A percentile compares a stretch with the other conserved stretches of the same genome.
phyloP scores from a whole-genome alignment of 495 filamentous ascomycete species.

The Ascodesmis nigricans region DNA sequence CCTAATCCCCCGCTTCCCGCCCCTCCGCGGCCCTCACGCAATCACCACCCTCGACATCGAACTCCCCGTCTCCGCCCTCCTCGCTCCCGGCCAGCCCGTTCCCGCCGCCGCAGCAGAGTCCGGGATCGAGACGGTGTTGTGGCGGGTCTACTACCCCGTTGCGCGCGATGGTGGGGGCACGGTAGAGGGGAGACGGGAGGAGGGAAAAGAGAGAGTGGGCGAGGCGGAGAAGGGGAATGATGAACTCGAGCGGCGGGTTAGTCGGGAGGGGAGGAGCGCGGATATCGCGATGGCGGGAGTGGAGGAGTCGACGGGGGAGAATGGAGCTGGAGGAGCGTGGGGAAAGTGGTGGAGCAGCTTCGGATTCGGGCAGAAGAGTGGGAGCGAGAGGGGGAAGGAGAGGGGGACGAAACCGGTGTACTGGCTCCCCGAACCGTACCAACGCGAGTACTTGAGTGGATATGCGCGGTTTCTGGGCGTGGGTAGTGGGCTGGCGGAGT shows the following conservation, averaged over 20 bases:
- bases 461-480: conserved; percentile 47
- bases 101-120: conserved; percentile 27
- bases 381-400: conserved; percentile 2
- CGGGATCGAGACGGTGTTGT: conserved; percentile 45
- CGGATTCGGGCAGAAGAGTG: background rate
- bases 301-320: conserved; percentile 20
- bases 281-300: background rate
- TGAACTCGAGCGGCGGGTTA: background rate
- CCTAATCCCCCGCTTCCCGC: conserved; percentile 39
- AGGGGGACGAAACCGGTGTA: conserved; percentile 25
- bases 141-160: conserved; percentile 56
- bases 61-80: conserved; percentile 39
- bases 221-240: too few species aligned
- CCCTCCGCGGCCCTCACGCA: conserved; percentile 46
- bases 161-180: conserved; percentile 22
- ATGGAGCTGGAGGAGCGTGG: conserved; percentile 16
- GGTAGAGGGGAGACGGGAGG: background rate
- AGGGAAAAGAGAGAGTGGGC: background rate
- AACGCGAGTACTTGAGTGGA: conserved; percentile 41
- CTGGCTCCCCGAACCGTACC: conserved; percentile 49
- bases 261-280: background rate
- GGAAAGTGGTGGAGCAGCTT: background rate
- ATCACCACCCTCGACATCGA: conserved; percentile 59
- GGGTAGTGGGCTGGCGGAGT: conserved; percentile 30
- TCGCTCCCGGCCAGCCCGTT: conserved; percentile 25